Evolutionary conservation across 495 filamentous ascomycete species (phyloP).

Genomic region (Penicillium waksmanii): DNA sequence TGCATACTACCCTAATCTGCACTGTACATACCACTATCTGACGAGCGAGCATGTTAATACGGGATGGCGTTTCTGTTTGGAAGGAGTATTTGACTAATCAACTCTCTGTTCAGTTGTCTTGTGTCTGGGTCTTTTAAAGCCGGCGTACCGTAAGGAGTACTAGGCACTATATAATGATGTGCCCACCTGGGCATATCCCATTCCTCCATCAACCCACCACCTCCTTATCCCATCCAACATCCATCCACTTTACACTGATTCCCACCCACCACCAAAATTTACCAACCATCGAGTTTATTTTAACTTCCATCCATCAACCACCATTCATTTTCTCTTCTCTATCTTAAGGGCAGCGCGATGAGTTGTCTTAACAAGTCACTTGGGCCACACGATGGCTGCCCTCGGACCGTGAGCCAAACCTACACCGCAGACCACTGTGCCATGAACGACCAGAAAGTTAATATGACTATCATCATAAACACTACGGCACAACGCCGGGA

Average conservation of each 20-base stretch:
- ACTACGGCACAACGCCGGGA: neutral
- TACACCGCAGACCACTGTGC: neutral
- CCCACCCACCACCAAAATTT: too few species aligned
- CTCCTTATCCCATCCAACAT: neutral
- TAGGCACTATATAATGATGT: too few species aligned
- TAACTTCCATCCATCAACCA: neutral
- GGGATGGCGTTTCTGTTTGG: constrained; percentile 15
- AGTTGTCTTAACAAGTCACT: neutral
- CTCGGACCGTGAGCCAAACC: neutral
- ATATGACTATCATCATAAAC: neutral
- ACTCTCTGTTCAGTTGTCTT: constrained; percentile 4
- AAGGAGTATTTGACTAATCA: neutral
- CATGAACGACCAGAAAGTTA: neutral
- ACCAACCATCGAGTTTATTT: neutral
- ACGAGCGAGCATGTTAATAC: constrained; percentile 31
- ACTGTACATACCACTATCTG: constrained; percentile 18
- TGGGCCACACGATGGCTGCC: neutral
- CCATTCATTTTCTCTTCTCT: neutral
- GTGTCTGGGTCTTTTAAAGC: neutral
- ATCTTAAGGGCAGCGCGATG: neutral
- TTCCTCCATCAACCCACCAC: neutral
- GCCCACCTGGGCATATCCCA: neutral
- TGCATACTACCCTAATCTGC: constrained; percentile 9
- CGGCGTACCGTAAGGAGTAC: neutral
- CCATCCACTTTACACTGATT: too few species aligned